These are phyloP conservation scores for Trametes villosa DNA, from an alignment of 768 basidiomycete genomes.

Conservation along the genomic window DNA sequence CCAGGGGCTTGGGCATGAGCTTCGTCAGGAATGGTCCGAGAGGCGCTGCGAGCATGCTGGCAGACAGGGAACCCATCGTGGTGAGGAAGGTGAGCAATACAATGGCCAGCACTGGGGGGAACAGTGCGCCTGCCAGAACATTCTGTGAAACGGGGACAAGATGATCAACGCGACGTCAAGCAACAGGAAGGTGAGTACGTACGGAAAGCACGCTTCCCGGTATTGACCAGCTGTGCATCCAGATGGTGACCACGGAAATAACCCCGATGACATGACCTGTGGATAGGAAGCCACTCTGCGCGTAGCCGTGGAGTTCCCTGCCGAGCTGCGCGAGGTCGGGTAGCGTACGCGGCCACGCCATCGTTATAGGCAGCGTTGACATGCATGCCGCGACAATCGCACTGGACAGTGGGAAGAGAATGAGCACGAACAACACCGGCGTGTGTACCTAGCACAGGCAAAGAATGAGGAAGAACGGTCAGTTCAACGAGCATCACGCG, in stretches of 20 bases:
- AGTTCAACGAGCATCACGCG: slow-evolving; percentile 18
- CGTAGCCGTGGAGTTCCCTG: slow-evolving; percentile 76
- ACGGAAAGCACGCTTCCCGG: slow-evolving; percentile 95
- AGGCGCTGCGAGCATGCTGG: slow-evolving; percentile 81
- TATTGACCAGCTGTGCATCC: slow-evolving; percentile 98
- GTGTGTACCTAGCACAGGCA: slow-evolving; percentile 48
- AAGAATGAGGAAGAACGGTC: slow-evolving; percentile 15
- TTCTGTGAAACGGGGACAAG: slow-evolving; percentile 55
- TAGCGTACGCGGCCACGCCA: slow-evolving; percentile 76
- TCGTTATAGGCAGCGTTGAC: slow-evolving; percentile 67
- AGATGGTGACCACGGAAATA: slow-evolving; percentile 81
- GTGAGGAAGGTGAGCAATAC: slow-evolving; percentile 83
- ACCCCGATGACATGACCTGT: slow-evolving; percentile 81
- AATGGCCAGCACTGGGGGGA: slow-evolving; percentile 83
- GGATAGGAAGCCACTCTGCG: slow-evolving; percentile 66
- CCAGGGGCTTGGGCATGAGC: slow-evolving; percentile 82
- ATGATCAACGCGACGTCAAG: slow-evolving; percentile 2
- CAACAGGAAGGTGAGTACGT: slow-evolving; percentile 36
- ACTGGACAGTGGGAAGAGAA: slow-evolving; percentile 73
- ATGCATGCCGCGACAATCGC: slow-evolving; percentile 48
- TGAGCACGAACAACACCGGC: slow-evolving; percentile 70
- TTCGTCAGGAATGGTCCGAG: slow-evolving; percentile 82
- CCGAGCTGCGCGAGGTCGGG: slow-evolving; percentile 78
- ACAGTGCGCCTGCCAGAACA: slow-evolving; percentile 85
- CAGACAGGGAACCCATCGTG: slow-evolving; percentile 81